A percentile compares a stretch with the other conserved stretches of the same genome.
Evolutionary conservation across 345 rosid genomes (phyloP).

Genomic region (Sonneratia caseolaris): DNA sequence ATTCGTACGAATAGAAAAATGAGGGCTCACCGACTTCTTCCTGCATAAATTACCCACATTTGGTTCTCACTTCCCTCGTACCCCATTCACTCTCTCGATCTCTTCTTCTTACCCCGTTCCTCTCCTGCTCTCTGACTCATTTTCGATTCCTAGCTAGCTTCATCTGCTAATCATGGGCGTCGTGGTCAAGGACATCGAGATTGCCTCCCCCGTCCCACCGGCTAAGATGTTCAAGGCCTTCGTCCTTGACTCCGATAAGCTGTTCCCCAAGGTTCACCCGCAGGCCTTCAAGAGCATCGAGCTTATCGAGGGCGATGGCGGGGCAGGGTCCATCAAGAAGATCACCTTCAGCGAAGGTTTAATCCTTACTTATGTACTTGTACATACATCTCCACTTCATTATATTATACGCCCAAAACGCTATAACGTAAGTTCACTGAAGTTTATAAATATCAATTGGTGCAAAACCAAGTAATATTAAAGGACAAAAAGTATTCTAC

Average conservation of each 20-base stretch:
- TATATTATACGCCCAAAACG: too few relatives aligned
- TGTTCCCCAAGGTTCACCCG: conserved; percentile 13
- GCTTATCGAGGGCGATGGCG: neutral
- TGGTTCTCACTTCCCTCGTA: neutral
- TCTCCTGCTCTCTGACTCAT: neutral
- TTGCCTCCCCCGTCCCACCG: conserved; percentile 5
- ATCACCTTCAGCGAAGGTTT: neutral
- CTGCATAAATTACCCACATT: neutral
- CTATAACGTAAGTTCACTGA: too few relatives aligned
- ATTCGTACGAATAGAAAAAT: too few relatives aligned
- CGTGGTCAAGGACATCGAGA: neutral
- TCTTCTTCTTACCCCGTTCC: neutral
- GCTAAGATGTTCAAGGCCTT: conserved; percentile 16
- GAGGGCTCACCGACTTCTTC: neutral
- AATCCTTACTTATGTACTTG: too few relatives aligned
- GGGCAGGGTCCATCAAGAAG: neutral
- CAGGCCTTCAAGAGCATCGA: conserved; percentile 6
- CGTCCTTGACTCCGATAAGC: conserved; percentile 10
- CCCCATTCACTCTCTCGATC: neutral
- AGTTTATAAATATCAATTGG: too few relatives aligned
- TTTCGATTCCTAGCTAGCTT: neutral
- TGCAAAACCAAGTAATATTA: too few relatives aligned
- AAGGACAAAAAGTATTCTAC: too few relatives aligned
- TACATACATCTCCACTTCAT: too few relatives aligned
- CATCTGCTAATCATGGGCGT: neutral